Percentiles rank a stretch among this genome's conserved stretches.
These are phyloP conservation scores for Penicillium crustosum DNA, from an alignment of 2,329 filamentous ascomycete genomes.

Conservation along the genomic window DNA sequence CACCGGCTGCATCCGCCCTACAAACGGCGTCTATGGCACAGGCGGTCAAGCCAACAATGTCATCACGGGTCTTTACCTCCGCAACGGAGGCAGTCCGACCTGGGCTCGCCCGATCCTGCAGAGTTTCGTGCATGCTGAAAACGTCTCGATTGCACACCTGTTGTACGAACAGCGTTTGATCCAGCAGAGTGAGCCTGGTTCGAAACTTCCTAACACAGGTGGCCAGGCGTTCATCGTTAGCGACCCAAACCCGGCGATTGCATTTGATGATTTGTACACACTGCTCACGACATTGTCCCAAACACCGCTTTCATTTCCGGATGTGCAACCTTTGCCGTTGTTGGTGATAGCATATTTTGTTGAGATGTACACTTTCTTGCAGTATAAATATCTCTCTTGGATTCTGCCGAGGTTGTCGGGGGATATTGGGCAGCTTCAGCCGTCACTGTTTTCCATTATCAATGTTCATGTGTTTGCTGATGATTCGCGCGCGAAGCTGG, in stretches of 20 bases:
- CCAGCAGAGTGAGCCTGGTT: constrained; percentile 26
- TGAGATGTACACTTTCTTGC: constrained; percentile 35
- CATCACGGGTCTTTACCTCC: constrained; percentile 44
- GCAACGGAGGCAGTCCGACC: constrained; percentile 38
- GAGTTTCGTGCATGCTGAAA: constrained; percentile 52
- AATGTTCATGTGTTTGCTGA: constrained; percentile 31
- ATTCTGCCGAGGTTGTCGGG: constrained; percentile 25
- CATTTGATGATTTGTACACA: constrained; percentile 35
- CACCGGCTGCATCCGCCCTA: constrained; percentile 56
- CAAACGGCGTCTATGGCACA: constrained; percentile 56
- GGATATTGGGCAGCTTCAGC: constrained; percentile 34
- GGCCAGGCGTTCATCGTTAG: constrained; percentile 54
- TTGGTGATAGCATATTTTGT: constrained; percentile 33
- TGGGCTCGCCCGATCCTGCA: constrained; percentile 51
- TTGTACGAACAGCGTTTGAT: constrained; percentile 54
- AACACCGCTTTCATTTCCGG: constrained; percentile 31
- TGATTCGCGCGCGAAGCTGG: constrained; percentile 29
- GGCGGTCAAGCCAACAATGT: constrained; percentile 41
- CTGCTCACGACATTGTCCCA: constrained; percentile 31
- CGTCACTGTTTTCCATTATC: constrained; percentile 33
- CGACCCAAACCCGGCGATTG: constrained; percentile 49
- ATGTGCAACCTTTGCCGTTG: constrained; percentile 27
- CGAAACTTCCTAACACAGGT: constrained; percentile 32
- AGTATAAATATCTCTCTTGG: constrained; percentile 28
- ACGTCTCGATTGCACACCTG: constrained; percentile 57